Conservation (phyloP, 148 eudicot genomes). For the Camellia sinensis region DNA sequence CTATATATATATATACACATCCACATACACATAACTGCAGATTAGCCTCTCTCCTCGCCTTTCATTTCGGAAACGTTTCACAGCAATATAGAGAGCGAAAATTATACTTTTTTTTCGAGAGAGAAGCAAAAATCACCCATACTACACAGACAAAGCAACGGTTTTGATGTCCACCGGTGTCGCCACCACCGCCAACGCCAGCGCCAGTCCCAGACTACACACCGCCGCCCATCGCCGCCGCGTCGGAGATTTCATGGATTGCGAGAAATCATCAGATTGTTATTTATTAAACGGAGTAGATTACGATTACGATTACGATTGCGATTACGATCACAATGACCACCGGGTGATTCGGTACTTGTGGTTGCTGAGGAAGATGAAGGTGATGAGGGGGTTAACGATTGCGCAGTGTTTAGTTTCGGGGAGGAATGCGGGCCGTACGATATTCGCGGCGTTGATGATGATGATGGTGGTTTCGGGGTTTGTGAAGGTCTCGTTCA, state of each 20-base stretch:
- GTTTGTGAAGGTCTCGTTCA: conserved; percentile 29
- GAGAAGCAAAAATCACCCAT: too few species aligned
- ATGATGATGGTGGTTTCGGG: conserved; percentile 30
- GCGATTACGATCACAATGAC: neutral
- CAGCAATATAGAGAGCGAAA: too few species aligned
- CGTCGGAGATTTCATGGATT: conserved; percentile 24
- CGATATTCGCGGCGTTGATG: conserved; percentile 29
- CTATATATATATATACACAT: too few species aligned
- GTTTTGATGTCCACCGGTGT: conserved; percentile 35
- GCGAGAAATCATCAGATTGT: neutral
- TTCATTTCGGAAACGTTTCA: too few species aligned
- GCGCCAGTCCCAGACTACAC: conserved; percentile 24
- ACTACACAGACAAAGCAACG: too few species aligned
- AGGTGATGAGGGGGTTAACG: neutral
- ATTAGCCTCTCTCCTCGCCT: too few species aligned
- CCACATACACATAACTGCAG: too few species aligned
- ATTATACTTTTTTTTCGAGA: too few species aligned
- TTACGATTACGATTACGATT: neutral
- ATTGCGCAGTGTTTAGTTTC: conserved; percentile 16
- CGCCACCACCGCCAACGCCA: conserved; percentile 14
- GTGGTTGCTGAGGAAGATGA: conserved; percentile 13
- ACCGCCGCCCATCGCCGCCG: conserved; percentile 50
- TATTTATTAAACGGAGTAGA: neutral
- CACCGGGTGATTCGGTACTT: conserved; percentile 18
- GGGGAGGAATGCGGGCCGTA: conserved; percentile 34